Evolutionary conservation across 164 flowering plant genomes (phyloP), one percentile per base, ranked within the genome.

Genomic region (Cinnamomum chago): DNA sequence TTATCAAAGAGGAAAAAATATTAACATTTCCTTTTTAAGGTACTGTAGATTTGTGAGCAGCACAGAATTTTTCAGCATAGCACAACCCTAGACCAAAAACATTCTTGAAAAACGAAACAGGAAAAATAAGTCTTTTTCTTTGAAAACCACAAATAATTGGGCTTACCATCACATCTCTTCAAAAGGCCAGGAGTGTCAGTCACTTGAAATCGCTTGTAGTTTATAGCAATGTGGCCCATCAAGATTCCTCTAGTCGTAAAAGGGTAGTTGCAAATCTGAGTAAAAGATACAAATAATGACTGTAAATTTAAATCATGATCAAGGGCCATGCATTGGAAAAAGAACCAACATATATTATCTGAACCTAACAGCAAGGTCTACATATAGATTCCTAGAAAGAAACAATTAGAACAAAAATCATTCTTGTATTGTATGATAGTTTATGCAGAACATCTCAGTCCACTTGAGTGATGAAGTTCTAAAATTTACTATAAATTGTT

Each of bases 171-270:
- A 78, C 50, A 76, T 84, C 99, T 89, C 79, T 80, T 86, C 64
- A 95, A 76, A 70, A 95, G 82, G 62, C 99, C 98, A 81, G 99
- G 99, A 65, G 99, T 95, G 82, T 95, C 99, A 22, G 98, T 95
- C 77, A 95, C 98, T 97, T 93, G 99, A 79, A 90, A 95, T 69
- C 81, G 80, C 79, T 90, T 86, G 77, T 82, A 92, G 81, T 88
- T 87, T 23, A 88, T 40, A 64, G 74, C 73, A 24, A 93, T 90
- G 78, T 93, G 99, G 50, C 98, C 99, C 99, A 95, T 95, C 70
- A 95, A 82, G 76, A 95, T 95, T 75, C 99, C 99, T 84, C 99
- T 85, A 30, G 99, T 95, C 15, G 98, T 93, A 83, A 95, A 95
- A 75, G 99, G 99, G 72, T 95, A 95, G 81, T 93, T 90, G 87